Base-by-base conservation (phyloP, 208 protist genomes). In the Crithidia expoeki region DNA sequence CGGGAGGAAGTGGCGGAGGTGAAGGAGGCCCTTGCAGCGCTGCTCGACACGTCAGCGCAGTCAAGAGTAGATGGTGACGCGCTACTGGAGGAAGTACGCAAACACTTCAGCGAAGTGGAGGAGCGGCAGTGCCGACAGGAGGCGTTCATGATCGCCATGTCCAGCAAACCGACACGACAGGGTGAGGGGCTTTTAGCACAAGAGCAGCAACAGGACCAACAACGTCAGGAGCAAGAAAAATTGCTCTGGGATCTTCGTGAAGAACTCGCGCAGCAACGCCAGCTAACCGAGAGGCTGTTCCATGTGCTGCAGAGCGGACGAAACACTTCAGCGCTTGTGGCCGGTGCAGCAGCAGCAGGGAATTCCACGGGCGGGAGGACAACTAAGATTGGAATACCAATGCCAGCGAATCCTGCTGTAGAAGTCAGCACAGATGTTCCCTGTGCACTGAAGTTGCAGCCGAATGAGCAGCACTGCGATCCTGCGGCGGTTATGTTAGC, bases 111-210 rank as follows among this genome's bases (percentile, higher is more conserved):
- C 44, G 60, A 65, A 17, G 46, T 65, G 27, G 60, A 55, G 30
- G 60, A 65, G 60, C 60, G 60, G 10, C 60, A 65, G 30, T 55
- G 60, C 32, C 42, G 60, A 21, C 60, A 65, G 60, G 60, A 65
- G 32, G 60, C 60, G 10, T 65, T 65, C 30, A 32, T 65, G 60
- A 46, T 65, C 9, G 30, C 46, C n/a, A 40, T 19, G 10, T 21
- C 32, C 0, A 55, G 12, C 28, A 52, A 27, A 28, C n/a, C 44
- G n/a, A 11, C 28, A 11, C 27, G n/a, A 16, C 2, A 11, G 46
- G n/a, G 28, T 9, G 28, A 30, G 25, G 49, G 32, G 49, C 4
- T 25, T 3, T 19, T 25, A 38, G 23, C 42, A 17, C 23, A 44
- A 21, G 10, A 25, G 46, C 46, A 10, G 23, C 56, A 32, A n/a